Evolutionary conservation across 441 rosid genomes (phyloP).

Genomic region (Populus hybrid): DNA sequence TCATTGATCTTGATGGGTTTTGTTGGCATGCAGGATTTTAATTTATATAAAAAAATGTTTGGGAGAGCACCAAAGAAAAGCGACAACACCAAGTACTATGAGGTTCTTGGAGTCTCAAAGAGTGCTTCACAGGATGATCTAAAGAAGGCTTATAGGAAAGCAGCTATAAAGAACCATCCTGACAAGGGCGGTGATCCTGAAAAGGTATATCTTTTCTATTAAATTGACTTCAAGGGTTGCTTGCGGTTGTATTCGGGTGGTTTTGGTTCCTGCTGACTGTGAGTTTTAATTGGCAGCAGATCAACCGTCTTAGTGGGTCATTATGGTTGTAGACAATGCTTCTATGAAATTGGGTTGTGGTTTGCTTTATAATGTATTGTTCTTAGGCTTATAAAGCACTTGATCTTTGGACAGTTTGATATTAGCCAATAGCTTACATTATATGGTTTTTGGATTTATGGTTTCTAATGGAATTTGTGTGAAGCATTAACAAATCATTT

Average conservation of each 20-base stretch:
- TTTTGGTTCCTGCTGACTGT: background rate
- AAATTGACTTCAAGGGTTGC: background rate
- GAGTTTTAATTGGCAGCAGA: background rate
- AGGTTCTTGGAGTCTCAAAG: conserved; percentile 58
- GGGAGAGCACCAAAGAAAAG: conserved; percentile 44
- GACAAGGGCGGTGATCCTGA: no score
- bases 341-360: background rate
- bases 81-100: conserved; percentile 46
- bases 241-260: background rate
- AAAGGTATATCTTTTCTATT: background rate
- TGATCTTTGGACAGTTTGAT: background rate
- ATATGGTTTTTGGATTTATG: background rate
- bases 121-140: conserved; percentile 32
- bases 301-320: background rate
- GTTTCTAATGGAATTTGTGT: background rate
- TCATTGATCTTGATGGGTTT: background rate
- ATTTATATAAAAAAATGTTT: conserved; percentile 37
- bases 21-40: background rate
- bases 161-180: no score
- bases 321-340: background rate
- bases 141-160: no score
- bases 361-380: background rate
- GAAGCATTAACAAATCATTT: background rate
- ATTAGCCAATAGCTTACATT: background rate
- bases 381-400: background rate